Base-by-base conservation (phyloP, 2,329 filamentous ascomycete species). In the Akanthomyces lecanii region DNA sequence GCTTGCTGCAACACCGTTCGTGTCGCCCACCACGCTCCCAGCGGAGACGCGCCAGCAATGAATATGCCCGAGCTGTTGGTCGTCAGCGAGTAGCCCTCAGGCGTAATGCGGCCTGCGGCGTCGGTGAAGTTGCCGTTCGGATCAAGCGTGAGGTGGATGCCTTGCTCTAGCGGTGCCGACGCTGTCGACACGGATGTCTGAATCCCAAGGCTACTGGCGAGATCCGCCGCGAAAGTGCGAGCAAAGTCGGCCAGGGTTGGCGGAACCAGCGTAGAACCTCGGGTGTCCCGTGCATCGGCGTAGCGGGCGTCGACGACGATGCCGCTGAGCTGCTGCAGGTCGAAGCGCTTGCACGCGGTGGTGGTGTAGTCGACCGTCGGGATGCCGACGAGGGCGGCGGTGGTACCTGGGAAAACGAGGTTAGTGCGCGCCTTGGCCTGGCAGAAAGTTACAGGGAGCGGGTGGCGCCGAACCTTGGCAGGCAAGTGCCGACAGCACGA, bases 21-120 rank as follows among this genome's bases (percentile, higher is more conserved):
- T 0, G 83, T 85, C 44, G 79, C 83, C 84, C 84, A 86, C 80
- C 81, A 86, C 58, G 77, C 79, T 11, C 84, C 84, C 6, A 84
- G 74, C 0, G 83, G 78, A 57, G 81, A 83, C 7, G 82, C 81
- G 1, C 83, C 83, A 3, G 73, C 73, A 66, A 86, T 80, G 12
- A 71, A 73, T 16, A 85, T 71, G 3, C 78, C 76, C 12, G 72
- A 67, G 5, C 68, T 62, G 18, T 72, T 73, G 4, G 83, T 71
- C 12, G 74, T 71, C 12, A 85, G 71, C 4, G 72, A 71, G 69
- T 85, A 83, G 8, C 77, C 81, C 67, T 85, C 82, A 0, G 78
- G 76, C 0, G 81, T 83, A 44, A 67, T 69, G 8, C 78, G 72
- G 0, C 80, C 80, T 14, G 77, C 79, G 5, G 73, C 80, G 67